Base-by-base conservation (phyloP, 2,329 filamentous ascomycete species). In the Sporothrix luriei region DNA sequence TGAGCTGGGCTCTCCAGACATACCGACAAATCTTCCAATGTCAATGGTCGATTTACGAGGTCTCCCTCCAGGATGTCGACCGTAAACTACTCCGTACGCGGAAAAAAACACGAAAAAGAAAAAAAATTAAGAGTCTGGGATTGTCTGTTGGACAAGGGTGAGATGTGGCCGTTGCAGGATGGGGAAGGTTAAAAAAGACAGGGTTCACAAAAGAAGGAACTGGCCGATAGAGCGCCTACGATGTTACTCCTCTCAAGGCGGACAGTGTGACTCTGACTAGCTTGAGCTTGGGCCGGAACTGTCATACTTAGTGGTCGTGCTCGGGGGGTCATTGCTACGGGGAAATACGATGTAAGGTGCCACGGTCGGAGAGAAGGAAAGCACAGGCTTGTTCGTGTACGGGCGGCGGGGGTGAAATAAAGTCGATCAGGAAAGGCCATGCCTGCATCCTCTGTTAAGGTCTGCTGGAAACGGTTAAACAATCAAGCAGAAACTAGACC, bases 161-260 rank as follows among this genome's bases (percentile, higher is more conserved):
- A 40, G 11, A 38, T 61, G n/a, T 10, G 57, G 26, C 57, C 33
- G 55, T 61, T 61, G 55, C 43, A 46, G 9, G 38, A 57, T 7
- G 33, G 33, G 3, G 33, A 33, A 33, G 33, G 5, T 33, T 33
- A 33, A 40, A 38, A 21, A 13, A 38, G 13, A 19, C 57, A 46
- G 14, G n/a, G 57, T 46, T 61, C 21, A 46, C 38, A 13, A 62
- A 62, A 46, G 57, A 62, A 46, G 38, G 38, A 62, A 62, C 10
- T 19, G 57, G 57, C 57, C 21, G 57, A 19, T 38, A 49, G 48
- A 13, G 11, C 40, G 40, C 40, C 40, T 43, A 43, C 40, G 40
- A 16, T 33, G 33, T 1, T 33, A 33, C 33, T 33, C 13, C 11
- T 43, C 40, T 13, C 13, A 14, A 2, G 11, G 9, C 11, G 3